Evolutionary conservation across 2,329 filamentous ascomycete genomes (phyloP), one percentile per base, ranked within the genome.

Genomic region (Cadophora gregata): DNA sequence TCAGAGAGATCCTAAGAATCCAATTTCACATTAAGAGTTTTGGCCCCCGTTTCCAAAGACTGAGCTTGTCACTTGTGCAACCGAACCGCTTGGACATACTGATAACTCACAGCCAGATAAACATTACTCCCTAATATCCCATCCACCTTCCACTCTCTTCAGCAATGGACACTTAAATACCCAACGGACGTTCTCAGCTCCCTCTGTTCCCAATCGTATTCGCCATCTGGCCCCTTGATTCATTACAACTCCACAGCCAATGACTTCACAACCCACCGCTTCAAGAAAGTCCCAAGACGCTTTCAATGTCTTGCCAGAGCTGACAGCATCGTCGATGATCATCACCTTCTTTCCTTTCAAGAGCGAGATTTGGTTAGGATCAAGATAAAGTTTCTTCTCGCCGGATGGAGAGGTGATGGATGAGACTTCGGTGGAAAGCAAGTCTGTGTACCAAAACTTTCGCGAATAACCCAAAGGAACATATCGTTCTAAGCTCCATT

Each of bases 361-460:
- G 1, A 76, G 56, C 1, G 70, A 63, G 0, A 75, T 55, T 25
- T 70, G 69, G 61, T 73, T 66, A 0, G 74, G 75, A 53, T 76
- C 75, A 1, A 76, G 55, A 33, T 71, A 75, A 0, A 74, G 66
- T 29, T 59, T 70, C 59, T 75, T 76, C 7, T 60, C 10, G 2
- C 67, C 69, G 16, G 29, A 31, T 1, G 72, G 73, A 9, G 72
- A 75, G 3, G 75, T 75, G 62, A 75, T 73, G 12, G 73, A 75
- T 2, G 70, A 71, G 2, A 75, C 66, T 19, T 62, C 53, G 0
- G 72, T 70, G 2, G 73, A 74, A 12, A 76, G 71, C 0, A 38
- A 51, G 7, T 72, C 69, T 1, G 59, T 42, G 51, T 75, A 75
- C 75, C 75, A 75, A 67, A 75, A 76, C 59, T 76, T 75, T 3